Evolutionary conservation across 1,139 yeast genomes (phyloP).

Genomic region (Blastobotrys apis): DNA sequence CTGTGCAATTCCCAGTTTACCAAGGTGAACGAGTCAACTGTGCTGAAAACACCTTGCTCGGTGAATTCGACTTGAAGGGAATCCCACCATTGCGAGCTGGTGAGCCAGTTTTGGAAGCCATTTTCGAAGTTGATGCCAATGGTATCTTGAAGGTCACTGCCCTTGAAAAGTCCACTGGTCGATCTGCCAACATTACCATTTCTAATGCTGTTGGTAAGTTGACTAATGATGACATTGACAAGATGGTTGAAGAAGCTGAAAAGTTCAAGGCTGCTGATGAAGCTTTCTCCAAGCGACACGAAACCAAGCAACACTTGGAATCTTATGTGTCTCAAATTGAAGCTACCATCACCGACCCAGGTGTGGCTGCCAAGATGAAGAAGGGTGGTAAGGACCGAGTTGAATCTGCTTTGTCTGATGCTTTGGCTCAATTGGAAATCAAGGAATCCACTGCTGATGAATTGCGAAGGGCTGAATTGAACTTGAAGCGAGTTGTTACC

Average conservation of each 20-base stretch:
- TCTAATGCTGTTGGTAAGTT: conserved; percentile 99
- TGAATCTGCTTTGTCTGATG: conserved; percentile 97
- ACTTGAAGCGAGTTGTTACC: conserved; percentile 98
- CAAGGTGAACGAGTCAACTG: conserved; percentile 99
- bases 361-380: conserved; percentile 96
- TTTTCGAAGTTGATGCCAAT: conserved; percentile 99
- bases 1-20: conserved; percentile 99
- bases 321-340: conserved; percentile 98
- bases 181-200: conserved; percentile 98
- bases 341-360: conserved; percentile 96
- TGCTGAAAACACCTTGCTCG: conserved; percentile 97
- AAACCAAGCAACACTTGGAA: conserved; percentile 99
- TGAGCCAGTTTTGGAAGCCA: conserved; percentile 99
- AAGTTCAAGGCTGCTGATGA: conserved; percentile 98
- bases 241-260: conserved; percentile 98
- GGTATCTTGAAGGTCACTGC: conserved; percentile 99
- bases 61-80: conserved; percentile 98
- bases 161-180: conserved; percentile 98
- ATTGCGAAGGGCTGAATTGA: conserved; percentile 98
- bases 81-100: conserved; percentile 99
- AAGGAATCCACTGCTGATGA: conserved; percentile 97
- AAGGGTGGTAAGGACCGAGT: conserved; percentile 97
- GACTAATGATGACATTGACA: conserved; percentile 94
- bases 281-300: conserved; percentile 99
- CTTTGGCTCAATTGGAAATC: conserved; percentile 95